Evolutionary conservation across 768 basidiomycete species (phyloP), one percentile per base, ranked within the genome.

Genomic region (Termitomyces sp.): DNA sequence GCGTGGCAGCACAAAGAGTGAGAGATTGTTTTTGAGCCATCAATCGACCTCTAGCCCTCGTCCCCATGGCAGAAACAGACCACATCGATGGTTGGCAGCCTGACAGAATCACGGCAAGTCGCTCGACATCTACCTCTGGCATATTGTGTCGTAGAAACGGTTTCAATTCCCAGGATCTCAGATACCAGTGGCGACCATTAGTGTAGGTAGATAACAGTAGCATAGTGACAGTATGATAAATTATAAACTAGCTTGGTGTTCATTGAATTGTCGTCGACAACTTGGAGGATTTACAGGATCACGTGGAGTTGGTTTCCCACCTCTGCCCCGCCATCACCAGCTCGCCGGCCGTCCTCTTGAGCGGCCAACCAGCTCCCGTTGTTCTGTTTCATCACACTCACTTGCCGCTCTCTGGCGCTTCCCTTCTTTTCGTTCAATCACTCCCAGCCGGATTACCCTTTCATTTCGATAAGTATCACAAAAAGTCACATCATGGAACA

Each of bases 121-220:
- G 11, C n/a, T 39, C 11, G 37, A 39, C 37, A 39, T 39, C 8
- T 67, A 89, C 91, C 89, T 81, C 75, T 84, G 3, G 89, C 80
- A 67, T 91, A 90, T 72, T 96, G 93, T 61, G 93, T 93, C 0
- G 94, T 95, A 24, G 78, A 83, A n/a, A 95, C 69, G 11, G 95
- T 85, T 45, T 85, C 85, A 48, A 90, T 81, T 53, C 82, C 76
- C 44, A 89, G 76, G 55, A 88, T 72, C 84, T 88, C 9, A 11
- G 7, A 18, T 50, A 58, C 8, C 16, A 53, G 20, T 3, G 50
- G 18, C 24, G 41, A 54, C 27, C 27, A 27, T 27, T 1, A 27
- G 27, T 27, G 27, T 27, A 27, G 27, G 27, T 27, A 27, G 27
- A n/a, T n/a, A 27, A 27, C 27, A 27, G 27, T 27, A 16, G 42